phyloP scores from a whole-genome alignment of 2,329 filamentous ascomycete genomes.

The Aspergillus fijiensis region DNA sequence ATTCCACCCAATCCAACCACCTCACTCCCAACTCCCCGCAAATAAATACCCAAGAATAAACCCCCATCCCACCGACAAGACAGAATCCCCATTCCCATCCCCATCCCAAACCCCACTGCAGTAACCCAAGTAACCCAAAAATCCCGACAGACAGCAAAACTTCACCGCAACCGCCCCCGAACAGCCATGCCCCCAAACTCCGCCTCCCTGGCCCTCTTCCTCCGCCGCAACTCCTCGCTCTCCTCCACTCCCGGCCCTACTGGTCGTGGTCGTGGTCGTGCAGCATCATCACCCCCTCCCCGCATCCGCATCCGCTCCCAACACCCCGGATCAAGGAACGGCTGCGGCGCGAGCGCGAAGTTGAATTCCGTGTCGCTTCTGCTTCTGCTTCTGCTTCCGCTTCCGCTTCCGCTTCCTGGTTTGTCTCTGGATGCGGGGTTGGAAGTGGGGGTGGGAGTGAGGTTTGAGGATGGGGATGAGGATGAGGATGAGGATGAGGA shows the following conservation, averaged over 20 bases:
- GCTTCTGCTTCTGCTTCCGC: neutral
- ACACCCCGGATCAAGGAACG: slow-evolving; percentile 39
- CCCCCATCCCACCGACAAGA: neutral
- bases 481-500: too few species aligned
- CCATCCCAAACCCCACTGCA: too few species aligned
- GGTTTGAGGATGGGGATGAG: too few species aligned
- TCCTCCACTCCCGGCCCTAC: slow-evolving; percentile 2
- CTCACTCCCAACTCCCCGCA: too few species aligned
- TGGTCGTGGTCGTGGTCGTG: neutral
- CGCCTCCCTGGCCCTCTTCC: slow-evolving; percentile 23
- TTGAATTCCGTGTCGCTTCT: slow-evolving; percentile 12
- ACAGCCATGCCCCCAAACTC: slow-evolving; percentile 38
- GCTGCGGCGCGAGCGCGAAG: slow-evolving; percentile 35
- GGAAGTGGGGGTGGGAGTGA: too few species aligned
- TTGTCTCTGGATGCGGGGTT: too few species aligned
- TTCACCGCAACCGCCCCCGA: slow-evolving; percentile 23
- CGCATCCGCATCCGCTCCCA: slow-evolving; percentile 30
- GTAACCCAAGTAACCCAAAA: neutral
- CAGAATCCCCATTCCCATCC: too few species aligned
- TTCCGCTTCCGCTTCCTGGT: neutral
- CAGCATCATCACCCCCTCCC: neutral
- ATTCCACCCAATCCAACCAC: too few species aligned
- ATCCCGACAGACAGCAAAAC: neutral
- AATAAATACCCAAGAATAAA: neutral
- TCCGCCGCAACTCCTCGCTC: slow-evolving; percentile 19